Evolutionary conservation across 148 eudicot species (phyloP), one percentile per base, ranked within the genome.

Genomic region (Pharnaceum exiguum): DNA sequence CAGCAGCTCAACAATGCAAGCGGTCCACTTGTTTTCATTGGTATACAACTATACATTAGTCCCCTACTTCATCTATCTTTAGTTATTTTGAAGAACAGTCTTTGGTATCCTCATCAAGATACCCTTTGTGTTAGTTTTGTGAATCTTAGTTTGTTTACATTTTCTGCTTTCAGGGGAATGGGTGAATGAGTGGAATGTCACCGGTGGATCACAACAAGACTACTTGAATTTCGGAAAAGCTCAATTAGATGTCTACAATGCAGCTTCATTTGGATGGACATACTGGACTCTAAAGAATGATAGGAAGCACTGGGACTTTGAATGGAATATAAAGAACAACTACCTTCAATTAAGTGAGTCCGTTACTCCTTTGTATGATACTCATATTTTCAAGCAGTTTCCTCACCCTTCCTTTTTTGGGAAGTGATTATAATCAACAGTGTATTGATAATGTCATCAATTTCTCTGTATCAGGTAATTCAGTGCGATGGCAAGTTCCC

Each of bases 261-360:
- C 69, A 29, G 96, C 94, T 30, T 85, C 94, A 10, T 89, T 89
- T 38, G 96, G 96, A 67, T 89, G 94, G 89, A 67, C 85, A 65
- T 89, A 89, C 46, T 89, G 96, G 94, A 89, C 93, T 10, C 81
- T 89, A 3, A 89, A 85, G 59, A 85, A 80, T 65, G 86, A 82
- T 36, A 55, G 65, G 40, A 69, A 74, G 60, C 93, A 85, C 68
- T 85, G 89, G 96, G 89, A 88, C 82, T 85, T 88, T 19, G 80
- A 88, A 65, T 85, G 96, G 93, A 88, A 82, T 53, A 45, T 85
- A 5, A 65, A 54, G 31, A 85, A 82, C 62, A 65, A 74, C 47
- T 80, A 77, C 61, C 84, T 88, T 22, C 76, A 77, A 70, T 69
- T 84, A 27, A 76, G 90, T 83, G 62, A 69, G 60, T 51, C n/a